These are phyloP conservation scores for Geotrichum bryndzae DNA, from an alignment of 1,139 yeast species.

Conservation along the genomic window DNA sequence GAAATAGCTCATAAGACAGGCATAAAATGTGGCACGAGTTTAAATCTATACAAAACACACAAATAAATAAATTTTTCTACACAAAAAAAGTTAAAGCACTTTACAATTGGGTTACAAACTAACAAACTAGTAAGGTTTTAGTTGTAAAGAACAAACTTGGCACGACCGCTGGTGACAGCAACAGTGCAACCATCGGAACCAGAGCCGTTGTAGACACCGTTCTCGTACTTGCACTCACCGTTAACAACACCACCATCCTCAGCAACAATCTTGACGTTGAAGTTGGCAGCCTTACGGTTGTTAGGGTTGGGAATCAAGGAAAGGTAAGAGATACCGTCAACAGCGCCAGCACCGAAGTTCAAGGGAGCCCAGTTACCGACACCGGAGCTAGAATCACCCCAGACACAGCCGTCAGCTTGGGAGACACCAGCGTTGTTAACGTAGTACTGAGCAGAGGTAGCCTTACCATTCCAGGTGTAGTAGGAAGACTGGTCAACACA, in stretches of 20 bases:
- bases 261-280: constrained; percentile 75
- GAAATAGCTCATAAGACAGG: background rate
- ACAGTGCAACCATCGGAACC: constrained; percentile 95
- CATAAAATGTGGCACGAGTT: background rate
- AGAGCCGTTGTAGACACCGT: constrained; percentile 76
- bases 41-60: background rate
- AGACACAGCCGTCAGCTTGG: constrained; percentile 81
- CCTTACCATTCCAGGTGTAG: constrained; percentile 75
- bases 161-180: constrained; percentile 76
- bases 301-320: constrained; percentile 95
- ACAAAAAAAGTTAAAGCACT: background rate
- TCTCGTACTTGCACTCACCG: constrained; percentile 75
- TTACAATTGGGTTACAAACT: background rate
- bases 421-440: constrained; percentile 95
- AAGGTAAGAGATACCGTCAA: constrained; percentile 73
- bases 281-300: constrained; percentile 69
- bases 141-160: constrained; percentile 60
- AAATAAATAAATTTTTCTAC: background rate
- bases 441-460: constrained; percentile 92
- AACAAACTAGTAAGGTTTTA: constrained; percentile 30
- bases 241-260: constrained; percentile 53
- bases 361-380: constrained; percentile 98
- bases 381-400: constrained; percentile 79
- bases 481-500: constrained; percentile 73
- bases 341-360: constrained; percentile 86